Conservation (phyloP, 1,284 basidiomycete species). For the Tilletia setariae region DNA sequence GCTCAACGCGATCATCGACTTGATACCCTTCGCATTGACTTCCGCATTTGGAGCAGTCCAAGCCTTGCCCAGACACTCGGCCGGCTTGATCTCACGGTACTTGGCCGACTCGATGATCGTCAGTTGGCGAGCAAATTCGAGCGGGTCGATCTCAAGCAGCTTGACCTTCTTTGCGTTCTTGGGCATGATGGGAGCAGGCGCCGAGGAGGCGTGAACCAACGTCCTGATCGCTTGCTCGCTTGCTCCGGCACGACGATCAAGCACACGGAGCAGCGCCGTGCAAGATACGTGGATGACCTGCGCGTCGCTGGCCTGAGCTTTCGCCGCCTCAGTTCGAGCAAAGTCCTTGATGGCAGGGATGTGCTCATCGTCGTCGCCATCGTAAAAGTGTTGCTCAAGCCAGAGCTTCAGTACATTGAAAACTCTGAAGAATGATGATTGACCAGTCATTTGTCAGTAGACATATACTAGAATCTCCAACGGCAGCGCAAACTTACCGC, state of each 20-base stretch:
- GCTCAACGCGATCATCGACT: constrained; percentile 82
- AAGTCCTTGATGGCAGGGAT: constrained; percentile 53
- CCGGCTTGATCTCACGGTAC: constrained; percentile 82
- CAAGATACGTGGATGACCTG: constrained; percentile 38
- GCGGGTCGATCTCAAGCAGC: constrained; percentile 78
- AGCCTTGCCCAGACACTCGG: constrained; percentile 73
- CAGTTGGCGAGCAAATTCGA: constrained; percentile 88
- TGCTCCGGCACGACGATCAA: constrained; percentile 51
- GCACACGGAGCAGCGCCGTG: constrained; percentile 42
- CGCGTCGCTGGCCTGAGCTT: constrained; percentile 32
- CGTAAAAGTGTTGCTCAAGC: constrained; percentile 56
- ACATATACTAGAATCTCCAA: too few relatives aligned
- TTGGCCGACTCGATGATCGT: constrained; percentile 86
- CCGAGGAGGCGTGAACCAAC: constrained; percentile 45
- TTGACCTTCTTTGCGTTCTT: constrained; percentile 73
- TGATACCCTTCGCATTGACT: constrained; percentile 68
- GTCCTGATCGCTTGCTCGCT: constrained; percentile 43
- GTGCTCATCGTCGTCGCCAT: constrained; percentile 51
- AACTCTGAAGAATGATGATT: constrained; percentile 37
- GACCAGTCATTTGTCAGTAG: too few relatives aligned
- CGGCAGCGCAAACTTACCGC: constrained; percentile 68
- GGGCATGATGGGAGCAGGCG: constrained; percentile 68
- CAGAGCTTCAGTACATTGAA: constrained; percentile 57
- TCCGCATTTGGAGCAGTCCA: constrained; percentile 50
- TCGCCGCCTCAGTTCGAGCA: constrained; percentile 48